phyloP scores from a whole-genome alignment of 352 stramenopile genomes.

The Saprolegnia diclina region DNA sequence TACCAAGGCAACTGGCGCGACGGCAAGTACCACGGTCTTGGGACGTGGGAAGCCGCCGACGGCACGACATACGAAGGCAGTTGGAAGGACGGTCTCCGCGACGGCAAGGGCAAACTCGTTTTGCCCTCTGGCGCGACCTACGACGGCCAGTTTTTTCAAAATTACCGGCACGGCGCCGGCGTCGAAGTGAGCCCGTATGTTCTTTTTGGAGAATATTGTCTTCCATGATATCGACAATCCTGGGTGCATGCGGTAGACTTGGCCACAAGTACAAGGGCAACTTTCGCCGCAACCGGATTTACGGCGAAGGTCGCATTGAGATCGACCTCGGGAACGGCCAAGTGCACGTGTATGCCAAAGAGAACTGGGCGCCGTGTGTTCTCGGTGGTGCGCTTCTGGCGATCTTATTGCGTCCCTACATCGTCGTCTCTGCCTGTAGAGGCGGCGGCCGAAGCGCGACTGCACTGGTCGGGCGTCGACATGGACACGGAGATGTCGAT shows the following conservation, averaged over 20 bases:
- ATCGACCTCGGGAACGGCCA: slow-evolving; percentile 39
- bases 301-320: slow-evolving; percentile 41
- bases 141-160: slow-evolving; percentile 60
- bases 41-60: slow-evolving; percentile 45
- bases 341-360: slow-evolving; percentile 34
- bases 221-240: neutral
- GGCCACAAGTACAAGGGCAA: slow-evolving; percentile 51
- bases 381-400: slow-evolving; percentile 38
- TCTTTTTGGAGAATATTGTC: neutral
- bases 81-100: slow-evolving; percentile 43
- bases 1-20: slow-evolving; percentile 51
- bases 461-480: slow-evolving; percentile 11
- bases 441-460: slow-evolving; percentile 6
- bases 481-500: slow-evolving; percentile 44
- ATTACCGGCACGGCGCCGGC: slow-evolving; percentile 55
- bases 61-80: slow-evolving; percentile 49
- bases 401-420: no score
- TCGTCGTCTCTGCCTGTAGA: no score
- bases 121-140: slow-evolving; percentile 43
- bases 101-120: slow-evolving; percentile 42
- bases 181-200: slow-evolving; percentile 43
- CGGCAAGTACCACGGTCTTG: slow-evolving; percentile 66
- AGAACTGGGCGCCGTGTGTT: slow-evolving; percentile 51
- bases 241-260: slow-evolving; percentile 27
- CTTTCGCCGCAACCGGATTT: slow-evolving; percentile 55